Base-by-base conservation (phyloP, 805 yeast genomes). In the Candida patagonica region DNA sequence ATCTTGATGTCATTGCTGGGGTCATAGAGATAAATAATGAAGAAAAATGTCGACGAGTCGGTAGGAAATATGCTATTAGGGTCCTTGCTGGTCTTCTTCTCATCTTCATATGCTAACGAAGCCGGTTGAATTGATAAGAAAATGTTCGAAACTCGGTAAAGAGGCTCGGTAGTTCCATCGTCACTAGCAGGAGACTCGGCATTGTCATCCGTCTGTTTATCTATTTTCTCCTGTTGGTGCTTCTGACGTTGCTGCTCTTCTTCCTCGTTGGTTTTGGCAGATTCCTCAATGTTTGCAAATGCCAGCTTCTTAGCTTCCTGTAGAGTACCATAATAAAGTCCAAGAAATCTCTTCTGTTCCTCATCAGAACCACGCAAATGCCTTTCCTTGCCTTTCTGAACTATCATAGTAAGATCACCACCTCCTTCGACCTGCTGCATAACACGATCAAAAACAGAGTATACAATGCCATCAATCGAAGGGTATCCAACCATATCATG, bases 251-350 rank as follows among this genome's bases (percentile, higher is more conserved):
- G 20, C 8, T 25, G 6, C 6, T n/a, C 31, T 7, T 25, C 12
- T 6, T 16, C 15, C 8, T 12, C 26, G 16, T 17, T 25, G 10
- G 30, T 16, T 17, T 16, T 20, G 26, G 79, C 70, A n/a, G 78
- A 76, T 40, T 77, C 75, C 23, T 86, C 95, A 51, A 89, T 69
- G 55, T 86, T 88, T 3, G 96, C 97, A 52, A 74, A 70, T 30
- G 94, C 81, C 43, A 92, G 71, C 58, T 92, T 89, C 53, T 83
- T 94, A 10, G 92, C 96, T 57, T 86, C 94, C 32, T 76, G 72
- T 1, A 76, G 53, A 47, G 81, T 80, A 6, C 96, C 96, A 16
- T 70, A 64, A 55, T 87, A 85, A 49, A 83, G 58, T 46, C 80
- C 80, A 51, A 89, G 70, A 36, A 74, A 73, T 23, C 71, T 67